Evolutionary conservation across 2,329 filamentous ascomycete species (phyloP).

Genomic region (Paraphoma sp.): DNA sequence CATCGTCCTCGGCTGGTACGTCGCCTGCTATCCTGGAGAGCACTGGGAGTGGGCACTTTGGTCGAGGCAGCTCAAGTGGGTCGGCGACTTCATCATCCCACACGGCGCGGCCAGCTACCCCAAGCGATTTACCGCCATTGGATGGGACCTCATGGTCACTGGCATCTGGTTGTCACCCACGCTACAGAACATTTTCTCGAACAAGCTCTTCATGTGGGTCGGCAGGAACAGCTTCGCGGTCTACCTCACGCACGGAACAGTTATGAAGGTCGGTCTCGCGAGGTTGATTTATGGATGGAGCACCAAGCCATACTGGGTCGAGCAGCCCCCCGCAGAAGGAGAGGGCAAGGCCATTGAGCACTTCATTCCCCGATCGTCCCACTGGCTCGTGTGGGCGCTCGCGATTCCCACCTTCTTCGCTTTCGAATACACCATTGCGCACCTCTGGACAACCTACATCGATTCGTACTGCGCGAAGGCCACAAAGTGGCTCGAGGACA

Average conservation of each 20-base stretch:
- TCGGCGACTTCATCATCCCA: conserved; percentile 56
- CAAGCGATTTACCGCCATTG: conserved; percentile 55
- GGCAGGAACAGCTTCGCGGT: conserved; percentile 64
- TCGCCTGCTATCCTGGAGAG: conserved; percentile 60
- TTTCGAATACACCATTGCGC: conserved; percentile 56
- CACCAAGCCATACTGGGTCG: conserved; percentile 51
- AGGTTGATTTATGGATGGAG: conserved; percentile 62
- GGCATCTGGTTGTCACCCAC: conserved; percentile 59
- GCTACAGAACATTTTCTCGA: conserved; percentile 58
- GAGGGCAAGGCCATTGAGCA: conserved; percentile 47
- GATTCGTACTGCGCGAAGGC: conserved; percentile 58
- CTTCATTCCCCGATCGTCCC: conserved; percentile 51
- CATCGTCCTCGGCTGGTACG: conserved; percentile 53
- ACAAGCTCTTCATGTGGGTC: conserved; percentile 60
- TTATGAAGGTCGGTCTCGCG: conserved; percentile 58
- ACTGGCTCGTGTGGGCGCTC: conserved; percentile 48
- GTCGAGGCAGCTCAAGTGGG: conserved; percentile 54
- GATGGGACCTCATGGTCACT: conserved; percentile 57
- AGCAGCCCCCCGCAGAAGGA: conserved; percentile 47
- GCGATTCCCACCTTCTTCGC: conserved; percentile 56
- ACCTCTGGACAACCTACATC: conserved; percentile 60
- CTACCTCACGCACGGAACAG: conserved; percentile 62
- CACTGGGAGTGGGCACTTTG: conserved; percentile 58
- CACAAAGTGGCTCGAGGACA: conserved; percentile 57
- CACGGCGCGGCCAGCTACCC: conserved; percentile 53